Conservation (phyloP, 345 rosid species). For the Streptanthus diversifolius region DNA sequence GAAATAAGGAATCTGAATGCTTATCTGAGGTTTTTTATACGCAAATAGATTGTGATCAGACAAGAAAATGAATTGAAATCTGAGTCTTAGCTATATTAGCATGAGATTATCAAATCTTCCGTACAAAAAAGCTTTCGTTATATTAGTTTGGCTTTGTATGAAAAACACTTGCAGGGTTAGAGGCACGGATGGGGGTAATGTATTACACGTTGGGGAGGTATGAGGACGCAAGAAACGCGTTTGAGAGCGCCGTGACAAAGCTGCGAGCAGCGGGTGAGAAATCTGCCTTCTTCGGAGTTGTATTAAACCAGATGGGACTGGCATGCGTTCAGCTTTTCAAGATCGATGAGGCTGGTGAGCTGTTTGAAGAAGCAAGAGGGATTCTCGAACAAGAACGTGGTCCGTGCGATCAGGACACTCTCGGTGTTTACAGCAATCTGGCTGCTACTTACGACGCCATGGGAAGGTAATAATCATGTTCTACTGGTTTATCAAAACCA, state of each 20-base stretch:
- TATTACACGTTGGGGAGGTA: conserved; percentile 82
- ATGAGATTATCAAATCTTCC: background rate
- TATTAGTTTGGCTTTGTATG: conserved; percentile 1
- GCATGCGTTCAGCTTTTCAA: conserved; percentile 97
- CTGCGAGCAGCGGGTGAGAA: conserved; percentile 93
- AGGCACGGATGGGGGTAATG: conserved; percentile 99
- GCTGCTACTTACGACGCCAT: conserved; percentile 99
- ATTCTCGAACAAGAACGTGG: conserved; percentile 93
- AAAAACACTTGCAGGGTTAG: conserved; percentile 50
- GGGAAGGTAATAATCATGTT: conserved; percentile 70
- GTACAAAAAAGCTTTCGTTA: background rate
- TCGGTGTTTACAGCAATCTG: conserved; percentile 93
- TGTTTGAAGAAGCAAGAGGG: conserved; percentile 87
- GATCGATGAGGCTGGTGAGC: conserved; percentile 92
- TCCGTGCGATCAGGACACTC: conserved; percentile 93
- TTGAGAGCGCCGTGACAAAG: conserved; percentile 77
- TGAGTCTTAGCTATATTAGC: background rate
- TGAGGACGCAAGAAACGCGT: conserved; percentile 84
- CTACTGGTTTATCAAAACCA: background rate
- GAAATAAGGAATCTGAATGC: background rate
- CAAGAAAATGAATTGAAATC: background rate
- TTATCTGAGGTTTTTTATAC: background rate
- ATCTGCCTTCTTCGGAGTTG: conserved; percentile 93
- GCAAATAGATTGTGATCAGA: background rate
- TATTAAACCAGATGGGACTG: conserved; percentile 98